These are phyloP conservation scores for Clonostachys solani DNA, from an alignment of 2,329 filamentous ascomycete species.

Conservation along the genomic window DNA sequence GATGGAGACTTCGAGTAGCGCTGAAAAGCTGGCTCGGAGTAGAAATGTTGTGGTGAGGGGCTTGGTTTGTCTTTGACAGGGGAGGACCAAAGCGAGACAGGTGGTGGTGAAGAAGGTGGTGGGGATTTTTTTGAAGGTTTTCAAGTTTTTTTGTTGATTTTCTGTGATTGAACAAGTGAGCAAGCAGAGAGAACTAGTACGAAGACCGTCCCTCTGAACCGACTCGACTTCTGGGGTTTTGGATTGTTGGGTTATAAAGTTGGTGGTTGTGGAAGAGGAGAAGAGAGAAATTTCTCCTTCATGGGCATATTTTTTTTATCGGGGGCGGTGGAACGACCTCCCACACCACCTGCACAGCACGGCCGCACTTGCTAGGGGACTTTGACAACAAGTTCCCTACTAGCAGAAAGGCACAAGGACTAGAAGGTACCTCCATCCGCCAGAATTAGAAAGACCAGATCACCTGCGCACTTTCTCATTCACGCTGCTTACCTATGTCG, in stretches of 20 bases:
- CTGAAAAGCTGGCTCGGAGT: constrained; percentile 14
- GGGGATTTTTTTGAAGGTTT: constrained; percentile 57
- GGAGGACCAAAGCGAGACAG: background rate
- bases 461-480: no score
- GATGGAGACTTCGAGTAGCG: constrained; percentile 12
- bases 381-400: no score
- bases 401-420: no score
- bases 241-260: constrained; percentile 36
- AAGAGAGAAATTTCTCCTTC: constrained; percentile 26
- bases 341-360: constrained; percentile 2
- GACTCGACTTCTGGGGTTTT: constrained; percentile 36
- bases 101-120: background rate
- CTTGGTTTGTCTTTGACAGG: background rate
- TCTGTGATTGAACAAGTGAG: constrained; percentile 46
- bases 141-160: constrained; percentile 57
- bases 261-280: constrained; percentile 37
- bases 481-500: no score
- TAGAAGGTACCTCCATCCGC: no score
- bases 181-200: constrained; percentile 58
- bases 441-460: no score
- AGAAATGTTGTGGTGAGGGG: background rate
- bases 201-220: constrained; percentile 55
- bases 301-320: constrained; percentile 22
- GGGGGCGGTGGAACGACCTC: constrained; percentile 16
- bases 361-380: no score